Evolutionary conservation across 306 rosid genomes (phyloP).

Genomic region (Heteromeles arbutifolia): DNA sequence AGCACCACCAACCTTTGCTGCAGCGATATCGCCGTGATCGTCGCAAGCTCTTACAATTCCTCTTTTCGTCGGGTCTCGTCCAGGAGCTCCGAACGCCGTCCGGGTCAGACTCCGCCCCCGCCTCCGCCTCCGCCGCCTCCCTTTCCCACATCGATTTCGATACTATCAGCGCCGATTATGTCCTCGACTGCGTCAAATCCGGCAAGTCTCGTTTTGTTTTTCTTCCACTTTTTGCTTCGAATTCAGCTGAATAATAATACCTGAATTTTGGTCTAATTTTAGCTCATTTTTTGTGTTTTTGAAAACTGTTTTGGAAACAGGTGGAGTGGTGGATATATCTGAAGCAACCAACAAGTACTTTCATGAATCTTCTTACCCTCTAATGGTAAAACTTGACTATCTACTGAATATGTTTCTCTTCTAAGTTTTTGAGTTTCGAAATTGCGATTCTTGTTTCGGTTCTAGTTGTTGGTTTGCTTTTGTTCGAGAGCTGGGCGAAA

Average conservation of each 20-base stretch:
- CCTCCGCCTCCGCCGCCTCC: neutral
- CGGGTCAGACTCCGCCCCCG: slow-evolving; percentile 8
- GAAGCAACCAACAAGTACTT: slow-evolving; percentile 34
- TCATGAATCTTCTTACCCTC: slow-evolving; percentile 30
- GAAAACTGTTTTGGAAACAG: slow-evolving; percentile 9
- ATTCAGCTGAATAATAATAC: neutral
- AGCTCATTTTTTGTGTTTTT: neutral
- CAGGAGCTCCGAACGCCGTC: slow-evolving; percentile 33
- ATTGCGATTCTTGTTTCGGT: neutral
- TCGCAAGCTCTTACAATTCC: slow-evolving; percentile 38
- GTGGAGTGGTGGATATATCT: slow-evolving; percentile 41
- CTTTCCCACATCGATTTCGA: slow-evolving; percentile 32
- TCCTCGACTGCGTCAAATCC: slow-evolving; percentile 38
- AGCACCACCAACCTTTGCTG: slow-evolving; percentile 13
- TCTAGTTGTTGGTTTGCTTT: neutral
- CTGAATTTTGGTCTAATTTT: neutral
- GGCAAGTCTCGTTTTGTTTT: slow-evolving; percentile 21
- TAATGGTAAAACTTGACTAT: slow-evolving; percentile 13
- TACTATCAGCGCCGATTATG: slow-evolving; percentile 39
- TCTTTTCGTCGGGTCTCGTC: slow-evolving; percentile 36
- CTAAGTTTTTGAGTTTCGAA: neutral
- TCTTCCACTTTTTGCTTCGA: too few relatives aligned
- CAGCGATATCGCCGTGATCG: slow-evolving; percentile 45
- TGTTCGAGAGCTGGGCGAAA: neutral
- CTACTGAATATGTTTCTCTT: neutral